These are phyloP conservation scores for Lepidium campestre DNA, from an alignment of 441 rosid species.

Conservation along the genomic window DNA sequence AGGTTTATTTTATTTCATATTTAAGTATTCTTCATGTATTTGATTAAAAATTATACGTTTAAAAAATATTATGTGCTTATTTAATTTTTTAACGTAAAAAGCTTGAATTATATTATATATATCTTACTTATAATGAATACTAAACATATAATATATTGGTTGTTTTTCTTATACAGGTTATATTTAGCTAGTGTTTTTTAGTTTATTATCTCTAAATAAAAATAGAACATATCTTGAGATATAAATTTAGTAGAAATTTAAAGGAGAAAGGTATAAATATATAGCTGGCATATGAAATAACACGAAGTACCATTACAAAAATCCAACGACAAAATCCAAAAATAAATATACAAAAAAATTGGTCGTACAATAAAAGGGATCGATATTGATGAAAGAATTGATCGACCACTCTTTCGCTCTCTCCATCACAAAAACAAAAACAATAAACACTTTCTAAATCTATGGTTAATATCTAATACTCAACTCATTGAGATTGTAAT, in stretches of 20 bases:
- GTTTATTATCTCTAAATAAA: neutral
- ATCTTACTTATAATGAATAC: no score
- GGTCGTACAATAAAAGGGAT: slow-evolving; percentile 19
- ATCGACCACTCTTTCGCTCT: slow-evolving; percentile 10
- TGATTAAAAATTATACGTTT: no score
- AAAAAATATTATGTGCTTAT: no score
- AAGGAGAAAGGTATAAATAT: neutral
- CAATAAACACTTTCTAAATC: slow-evolving; percentile 16
- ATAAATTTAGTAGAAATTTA: neutral
- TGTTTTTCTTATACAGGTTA: no score
- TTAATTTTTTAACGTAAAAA: no score
- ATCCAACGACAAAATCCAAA: slow-evolving; percentile 20
- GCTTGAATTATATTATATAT: no score
- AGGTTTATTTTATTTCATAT: no score
- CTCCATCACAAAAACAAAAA: slow-evolving; percentile 17
- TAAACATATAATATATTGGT: no score
- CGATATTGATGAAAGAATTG: slow-evolving; percentile 16
- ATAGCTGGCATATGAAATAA: slow-evolving; percentile 18
- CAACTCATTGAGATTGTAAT: slow-evolving; percentile 1
- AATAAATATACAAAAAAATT: neutral
- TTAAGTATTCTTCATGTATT: no score
- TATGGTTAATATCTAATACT: slow-evolving; percentile 17
- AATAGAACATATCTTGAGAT: neutral
- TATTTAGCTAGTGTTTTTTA: neutral
- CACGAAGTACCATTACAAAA: slow-evolving; percentile 4